These are phyloP conservation scores for Inonotus hispidus DNA, from an alignment of 1,284 basidiomycete genomes.

Conservation along the genomic window DNA sequence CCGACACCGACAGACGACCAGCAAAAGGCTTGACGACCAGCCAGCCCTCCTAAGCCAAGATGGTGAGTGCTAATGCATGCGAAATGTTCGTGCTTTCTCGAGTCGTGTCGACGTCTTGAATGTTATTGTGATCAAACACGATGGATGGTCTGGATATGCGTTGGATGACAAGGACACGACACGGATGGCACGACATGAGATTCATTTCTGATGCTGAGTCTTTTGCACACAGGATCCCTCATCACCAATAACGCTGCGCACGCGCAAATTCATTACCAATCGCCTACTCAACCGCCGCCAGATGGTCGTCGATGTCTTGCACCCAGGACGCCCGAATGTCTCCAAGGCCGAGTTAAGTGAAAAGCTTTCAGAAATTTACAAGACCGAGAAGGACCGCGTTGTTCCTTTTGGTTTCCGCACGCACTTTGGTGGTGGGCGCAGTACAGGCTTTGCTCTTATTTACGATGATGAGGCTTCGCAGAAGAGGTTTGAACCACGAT, in stretches of 20 bases:
- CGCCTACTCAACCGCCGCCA: slow-evolving; percentile 91
- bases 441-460: slow-evolving; percentile 96
- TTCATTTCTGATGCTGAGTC: neutral
- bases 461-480: slow-evolving; percentile 96
- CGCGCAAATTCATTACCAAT: slow-evolving; percentile 99
- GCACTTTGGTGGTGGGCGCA: slow-evolving; percentile 97
- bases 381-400: slow-evolving; percentile 71
- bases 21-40: slow-evolving; percentile 4
- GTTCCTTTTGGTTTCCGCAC: slow-evolving; percentile 83
- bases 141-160: neutral
- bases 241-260: slow-evolving; percentile 95
- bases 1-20: neutral
- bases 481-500: slow-evolving; percentile 95
- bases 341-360: slow-evolving; percentile 91
- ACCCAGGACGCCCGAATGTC: slow-evolving; percentile 94
- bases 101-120: neutral
- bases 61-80: slow-evolving; percentile 10
- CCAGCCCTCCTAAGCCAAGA: slow-evolving; percentile 4
- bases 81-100: neutral
- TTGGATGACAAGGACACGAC: neutral
- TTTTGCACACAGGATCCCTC: slow-evolving; percentile 48
- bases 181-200: neutral
- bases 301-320: slow-evolving; percentile 93
- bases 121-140: neutral
- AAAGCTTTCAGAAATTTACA: slow-evolving; percentile 83